These are phyloP conservation scores for Microbotryum lychnidis-dioicae DNA, from an alignment of 1,284 basidiomycete genomes.

Conservation along the genomic window DNA sequence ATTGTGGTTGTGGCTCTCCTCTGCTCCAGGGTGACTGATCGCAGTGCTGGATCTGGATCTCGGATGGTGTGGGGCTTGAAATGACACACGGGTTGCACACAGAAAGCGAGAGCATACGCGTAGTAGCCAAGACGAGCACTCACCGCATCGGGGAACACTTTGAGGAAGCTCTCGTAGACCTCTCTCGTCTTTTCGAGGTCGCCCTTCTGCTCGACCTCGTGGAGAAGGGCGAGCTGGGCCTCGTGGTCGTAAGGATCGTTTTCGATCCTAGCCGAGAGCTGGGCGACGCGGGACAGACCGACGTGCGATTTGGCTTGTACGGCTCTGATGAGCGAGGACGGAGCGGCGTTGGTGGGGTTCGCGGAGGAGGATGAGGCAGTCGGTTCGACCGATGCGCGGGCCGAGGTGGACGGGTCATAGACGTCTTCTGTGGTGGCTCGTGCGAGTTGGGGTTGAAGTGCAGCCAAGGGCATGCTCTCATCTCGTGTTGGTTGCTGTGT, in stretches of 20 bases:
- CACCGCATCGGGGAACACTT: slow-evolving; percentile 70
- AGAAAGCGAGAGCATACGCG: slow-evolving; percentile 13
- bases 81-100: slow-evolving; percentile 51
- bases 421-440: too few relatives aligned
- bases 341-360: too few relatives aligned
- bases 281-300: slow-evolving; percentile 32
- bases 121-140: slow-evolving; percentile 32
- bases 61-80: background rate
- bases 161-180: slow-evolving; percentile 64
- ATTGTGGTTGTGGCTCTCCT: too few relatives aligned
- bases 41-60: background rate
- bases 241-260: slow-evolving; percentile 56
- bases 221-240: slow-evolving; percentile 59
- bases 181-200: slow-evolving; percentile 60
- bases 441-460: too few relatives aligned
- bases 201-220: slow-evolving; percentile 56
- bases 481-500: too few relatives aligned
- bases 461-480: too few relatives aligned
- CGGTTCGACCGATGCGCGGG: too few relatives aligned
- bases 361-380: too few relatives aligned
- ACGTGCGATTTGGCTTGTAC: too few relatives aligned
- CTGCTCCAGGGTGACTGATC: background rate
- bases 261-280: slow-evolving; percentile 38
- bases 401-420: too few relatives aligned
- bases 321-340: too few relatives aligned